These are phyloP conservation scores for Arthroderma sp. DNA, from an alignment of 2,329 filamentous ascomycete genomes.

Conservation along the genomic window DNA sequence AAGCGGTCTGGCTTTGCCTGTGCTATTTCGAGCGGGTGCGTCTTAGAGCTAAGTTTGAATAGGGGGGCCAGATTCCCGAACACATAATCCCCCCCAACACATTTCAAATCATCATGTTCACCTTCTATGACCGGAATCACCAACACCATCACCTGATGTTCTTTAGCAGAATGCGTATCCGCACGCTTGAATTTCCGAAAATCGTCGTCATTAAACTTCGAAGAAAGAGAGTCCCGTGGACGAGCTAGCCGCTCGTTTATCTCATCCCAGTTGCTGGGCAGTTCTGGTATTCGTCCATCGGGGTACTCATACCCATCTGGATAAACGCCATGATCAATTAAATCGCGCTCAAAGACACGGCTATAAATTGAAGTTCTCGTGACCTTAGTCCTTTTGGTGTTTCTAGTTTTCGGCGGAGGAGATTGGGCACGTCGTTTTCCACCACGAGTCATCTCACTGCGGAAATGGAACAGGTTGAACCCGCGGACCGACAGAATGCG, in stretches of 20 bases:
- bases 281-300: constrained; percentile 13
- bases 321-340: constrained; percentile 1
- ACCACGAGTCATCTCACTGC: not conserved
- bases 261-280: constrained; percentile 21
- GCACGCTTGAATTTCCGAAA: constrained; percentile 19
- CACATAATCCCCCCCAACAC: constrained; percentile 14
- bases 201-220: constrained; percentile 19
- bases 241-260: constrained; percentile 16
- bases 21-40: too few species aligned
- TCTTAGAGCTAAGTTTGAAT: too few species aligned
- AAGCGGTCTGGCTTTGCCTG: constrained; percentile 19
- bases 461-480: too few species aligned
- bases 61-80: constrained; percentile 27
- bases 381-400: not conserved
- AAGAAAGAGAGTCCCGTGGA: constrained; percentile 24
- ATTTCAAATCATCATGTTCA: constrained; percentile 13
- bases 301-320: constrained; percentile 12
- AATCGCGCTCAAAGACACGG: constrained; percentile 24
- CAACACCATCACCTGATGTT: constrained; percentile 21
- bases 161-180: constrained; percentile 19
- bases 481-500: too few species aligned
- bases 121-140: constrained; percentile 19
- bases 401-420: not conserved
- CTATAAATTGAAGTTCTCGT: constrained; percentile 15
- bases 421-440: constrained; percentile 5